Base-by-base conservation (phyloP, 305 asterid species). In the Plantago coronopus region DNA sequence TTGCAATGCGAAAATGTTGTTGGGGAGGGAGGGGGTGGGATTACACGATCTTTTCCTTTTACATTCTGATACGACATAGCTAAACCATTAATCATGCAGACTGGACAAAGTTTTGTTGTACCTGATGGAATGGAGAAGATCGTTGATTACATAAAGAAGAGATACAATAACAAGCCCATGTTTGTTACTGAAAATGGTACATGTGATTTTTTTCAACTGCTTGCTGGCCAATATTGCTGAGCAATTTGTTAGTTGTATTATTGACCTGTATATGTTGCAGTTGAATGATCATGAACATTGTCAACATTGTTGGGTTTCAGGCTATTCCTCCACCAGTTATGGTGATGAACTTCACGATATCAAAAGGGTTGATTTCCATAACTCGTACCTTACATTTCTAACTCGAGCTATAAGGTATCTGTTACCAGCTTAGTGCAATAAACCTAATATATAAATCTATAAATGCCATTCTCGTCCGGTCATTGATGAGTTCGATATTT, bases 141-240 rank as follows among this genome's bases (percentile, higher is more conserved):
- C 25, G 74, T 91, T 20, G 68, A 48, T 31, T 91, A 86, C 45
- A 45, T 70, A 16, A 86, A 79, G 79, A 73, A 80, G 55, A 73
- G 97, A 78, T 91, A 86, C 67, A 66, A 65, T 59, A 84, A 89
- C 75, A 84, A 77, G 83, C 86, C 97, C 9, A 86, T 91, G 85
- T 65, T 75, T 54, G 60, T 89, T 29, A 81, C 90, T 51, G 97
- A 88, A 78, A 86, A 81, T 57, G 96, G 97, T 89, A 71, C 17
- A 51, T 15, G 11, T 50, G 34, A 50, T 50, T 50, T 48, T 20
- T 21, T 27, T 47, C 31, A 13, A 19, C n/a, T 19, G 54, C 6
- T 17, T 19, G 17, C 19, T 48, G 0, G 13, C 12, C 0, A 14
- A 22, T 27, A 8, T 27, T 27, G 34, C n/a, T n/a, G n/a, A n/a